Conservation (phyloP, 768 basidiomycete genomes). For the Infundibulicybe gibba region DNA sequence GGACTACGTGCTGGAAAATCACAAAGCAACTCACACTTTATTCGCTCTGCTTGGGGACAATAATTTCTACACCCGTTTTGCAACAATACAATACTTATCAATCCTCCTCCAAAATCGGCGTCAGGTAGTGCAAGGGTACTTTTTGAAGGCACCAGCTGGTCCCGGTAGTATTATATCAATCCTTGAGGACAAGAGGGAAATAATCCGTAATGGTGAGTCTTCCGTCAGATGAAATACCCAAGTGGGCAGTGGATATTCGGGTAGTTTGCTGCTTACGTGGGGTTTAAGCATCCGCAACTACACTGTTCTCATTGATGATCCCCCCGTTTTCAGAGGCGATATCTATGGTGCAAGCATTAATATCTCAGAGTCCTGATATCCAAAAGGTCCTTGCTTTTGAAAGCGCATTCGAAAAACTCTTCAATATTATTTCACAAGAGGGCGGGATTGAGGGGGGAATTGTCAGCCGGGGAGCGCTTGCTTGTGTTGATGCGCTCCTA, state of each 20-base stretch:
- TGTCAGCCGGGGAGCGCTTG: slow-evolving; percentile 81
- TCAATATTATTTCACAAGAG: slow-evolving; percentile 82
- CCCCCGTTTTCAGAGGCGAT: slow-evolving; percentile 62
- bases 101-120: slow-evolving; percentile 81
- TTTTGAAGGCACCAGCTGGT: slow-evolving; percentile 81
- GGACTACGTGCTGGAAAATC: slow-evolving; percentile 70
- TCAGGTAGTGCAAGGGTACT: slow-evolving; percentile 82
- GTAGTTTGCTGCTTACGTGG: too few species aligned
- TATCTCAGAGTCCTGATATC: slow-evolving; percentile 86
- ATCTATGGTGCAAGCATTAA: slow-evolving; percentile 74
- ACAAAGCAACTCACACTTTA: slow-evolving; percentile 70
- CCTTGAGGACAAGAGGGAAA: slow-evolving; percentile 84
- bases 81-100: slow-evolving; percentile 78
- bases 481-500: slow-evolving; percentile 81
- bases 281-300: too few species aligned
- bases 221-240: background rate
- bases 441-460: slow-evolving; percentile 91
- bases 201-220: slow-evolving; percentile 78
- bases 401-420: slow-evolving; percentile 93
- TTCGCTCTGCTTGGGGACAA: slow-evolving; percentile 72
- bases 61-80: slow-evolving; percentile 84
- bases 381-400: slow-evolving; percentile 97
- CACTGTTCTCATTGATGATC: too few species aligned
- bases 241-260: background rate
- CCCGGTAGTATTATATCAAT: slow-evolving; percentile 68